Evolutionary conservation across 2,329 filamentous ascomycete species (phyloP), one percentile per base, ranked within the genome.

Genomic region (Verticillium zaregamsianum): DNA sequence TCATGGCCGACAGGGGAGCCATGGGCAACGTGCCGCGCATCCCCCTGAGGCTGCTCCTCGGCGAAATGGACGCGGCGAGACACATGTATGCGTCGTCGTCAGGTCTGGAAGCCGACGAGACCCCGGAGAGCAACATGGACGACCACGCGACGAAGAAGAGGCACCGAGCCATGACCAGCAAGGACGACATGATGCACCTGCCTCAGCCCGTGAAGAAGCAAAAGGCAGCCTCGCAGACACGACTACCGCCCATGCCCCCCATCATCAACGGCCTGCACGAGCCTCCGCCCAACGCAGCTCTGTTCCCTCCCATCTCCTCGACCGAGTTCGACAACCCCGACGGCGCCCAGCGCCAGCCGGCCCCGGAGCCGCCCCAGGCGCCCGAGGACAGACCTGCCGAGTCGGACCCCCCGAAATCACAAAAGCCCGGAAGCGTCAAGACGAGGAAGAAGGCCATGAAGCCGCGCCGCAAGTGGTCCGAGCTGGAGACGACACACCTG

Each of bases 181-280:
- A 86, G 66, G 86, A 89, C 62, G 85, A 88, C 64, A 85, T 87
- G 64, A 80, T 87, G 40, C 86, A 88, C 69, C 76, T 89, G 17
- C 86, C 86, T 1, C 85, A 88, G 68, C 86, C 86, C 3, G 77
- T 85, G 57, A 88, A 88, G 76, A 88, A 88, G 69, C 85, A 86
- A 66, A 88, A 86, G 70, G 82, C 86, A 3, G 77, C 80, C 14
- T 81, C 83, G 64, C 82, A 85, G 67, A 76, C 80, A 5, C 59
- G 63, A 25, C 64, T 65, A 61, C 80, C 74, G 11, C 76, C 82
- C 58, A 83, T 86, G 69, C 86, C 86, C 9, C 86, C 86, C 59
- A 89, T 89, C 64, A 88, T 89, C 70, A 87, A 86, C 63, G 86
- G 86, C 58, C 76, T 89, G 5, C 82, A 84, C 66, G 84, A 88